A percentile compares a stretch with the other conserved stretches of the same genome.
Conservation (phyloP, 495 filamentous ascomycete genomes). For the Penicillium arizonense region DNA sequence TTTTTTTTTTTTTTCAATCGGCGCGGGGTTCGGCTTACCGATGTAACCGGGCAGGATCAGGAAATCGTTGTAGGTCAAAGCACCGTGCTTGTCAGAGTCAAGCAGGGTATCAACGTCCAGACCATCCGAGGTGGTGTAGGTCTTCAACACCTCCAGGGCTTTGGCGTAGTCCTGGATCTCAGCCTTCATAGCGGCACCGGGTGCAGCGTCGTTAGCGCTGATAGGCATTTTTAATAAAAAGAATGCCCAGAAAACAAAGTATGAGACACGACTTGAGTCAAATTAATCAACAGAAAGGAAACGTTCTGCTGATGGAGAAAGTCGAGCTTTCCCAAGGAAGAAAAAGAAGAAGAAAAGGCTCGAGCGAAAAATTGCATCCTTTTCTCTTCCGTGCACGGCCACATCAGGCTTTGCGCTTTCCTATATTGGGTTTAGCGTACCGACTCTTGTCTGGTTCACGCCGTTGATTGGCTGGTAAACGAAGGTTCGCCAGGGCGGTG, state of each 20-base stretch:
- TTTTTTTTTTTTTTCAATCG: too few species aligned
- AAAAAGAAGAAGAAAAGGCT: slow-evolving; percentile 50
- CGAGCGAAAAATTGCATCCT: slow-evolving; percentile 36
- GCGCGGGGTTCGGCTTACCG: slow-evolving; percentile 40
- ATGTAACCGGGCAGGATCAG: slow-evolving; percentile 66
- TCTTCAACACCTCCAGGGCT: slow-evolving; percentile 74
- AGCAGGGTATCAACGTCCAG: slow-evolving; percentile 79
- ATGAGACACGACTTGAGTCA: slow-evolving; percentile 8
- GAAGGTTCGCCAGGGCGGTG: slow-evolving; percentile 36
- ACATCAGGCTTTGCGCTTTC: slow-evolving; percentile 11
- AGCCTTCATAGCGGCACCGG: slow-evolving; percentile 43
- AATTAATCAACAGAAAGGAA: slow-evolving; percentile 47
- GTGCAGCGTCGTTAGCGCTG: slow-evolving; percentile 58
- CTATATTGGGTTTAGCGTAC: slow-evolving; percentile 20
- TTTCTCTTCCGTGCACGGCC: slow-evolving; percentile 29
- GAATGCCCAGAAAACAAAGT: slow-evolving; percentile 13
- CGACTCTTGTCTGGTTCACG: slow-evolving; percentile 1
- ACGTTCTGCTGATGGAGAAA: slow-evolving; percentile 54
- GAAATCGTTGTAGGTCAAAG: slow-evolving; percentile 84
- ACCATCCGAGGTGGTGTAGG: slow-evolving; percentile 74
- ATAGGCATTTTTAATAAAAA: slow-evolving; percentile 60
- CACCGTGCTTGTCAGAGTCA: slow-evolving; percentile 83
- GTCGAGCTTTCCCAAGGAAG: slow-evolving; percentile 55
- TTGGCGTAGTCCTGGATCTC: slow-evolving; percentile 56
- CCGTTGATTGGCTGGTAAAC: slow-evolving; percentile 36